phyloP scores from a whole-genome alignment of 805 yeast genomes.

The Clavispora fructus region DNA sequence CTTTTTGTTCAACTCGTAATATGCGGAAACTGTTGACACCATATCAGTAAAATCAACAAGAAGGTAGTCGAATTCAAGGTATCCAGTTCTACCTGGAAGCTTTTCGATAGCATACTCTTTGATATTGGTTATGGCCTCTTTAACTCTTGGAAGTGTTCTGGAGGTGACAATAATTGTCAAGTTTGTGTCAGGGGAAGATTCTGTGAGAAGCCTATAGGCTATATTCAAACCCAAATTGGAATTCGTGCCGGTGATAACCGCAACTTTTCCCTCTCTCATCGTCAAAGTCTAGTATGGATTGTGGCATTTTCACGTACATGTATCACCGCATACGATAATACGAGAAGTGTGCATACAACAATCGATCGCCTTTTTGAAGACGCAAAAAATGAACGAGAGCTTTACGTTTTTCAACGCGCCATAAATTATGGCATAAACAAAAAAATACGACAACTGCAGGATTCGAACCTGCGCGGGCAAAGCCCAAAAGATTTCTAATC shows the following conservation, averaged over 20 bases:
- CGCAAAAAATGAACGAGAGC: background rate
- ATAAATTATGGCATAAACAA: slow-evolving; percentile 13
- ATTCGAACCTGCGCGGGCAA: slow-evolving; percentile 77
- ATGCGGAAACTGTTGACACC: slow-evolving; percentile 77
- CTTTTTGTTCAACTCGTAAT: slow-evolving; percentile 59
- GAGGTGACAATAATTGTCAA: slow-evolving; percentile 85
- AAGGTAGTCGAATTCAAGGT: slow-evolving; percentile 79
- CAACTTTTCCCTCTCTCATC: slow-evolving; percentile 27
- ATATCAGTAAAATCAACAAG: slow-evolving; percentile 86
- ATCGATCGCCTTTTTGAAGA: background rate
- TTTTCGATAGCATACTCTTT: slow-evolving; percentile 33
- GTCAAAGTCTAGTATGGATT: background rate
- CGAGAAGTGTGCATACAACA: background rate
- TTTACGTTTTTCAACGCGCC: background rate
- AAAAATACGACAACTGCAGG: slow-evolving; percentile 63
- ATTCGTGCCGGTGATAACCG: slow-evolving; percentile 39
- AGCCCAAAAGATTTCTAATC: slow-evolving; percentile 74
- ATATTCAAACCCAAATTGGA: slow-evolving; percentile 79
- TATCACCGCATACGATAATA: background rate
- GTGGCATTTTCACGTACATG: background rate
- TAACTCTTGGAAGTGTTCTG: slow-evolving; percentile 79
- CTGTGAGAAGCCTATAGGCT: slow-evolving; percentile 71
- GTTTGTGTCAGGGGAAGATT: slow-evolving; percentile 46
- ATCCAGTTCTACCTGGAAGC: slow-evolving; percentile 40
- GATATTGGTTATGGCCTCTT: slow-evolving; percentile 54